These are phyloP conservation scores for Polychaeton citri DNA, from an alignment of 2,329 filamentous ascomycete genomes.

Conservation along the genomic window DNA sequence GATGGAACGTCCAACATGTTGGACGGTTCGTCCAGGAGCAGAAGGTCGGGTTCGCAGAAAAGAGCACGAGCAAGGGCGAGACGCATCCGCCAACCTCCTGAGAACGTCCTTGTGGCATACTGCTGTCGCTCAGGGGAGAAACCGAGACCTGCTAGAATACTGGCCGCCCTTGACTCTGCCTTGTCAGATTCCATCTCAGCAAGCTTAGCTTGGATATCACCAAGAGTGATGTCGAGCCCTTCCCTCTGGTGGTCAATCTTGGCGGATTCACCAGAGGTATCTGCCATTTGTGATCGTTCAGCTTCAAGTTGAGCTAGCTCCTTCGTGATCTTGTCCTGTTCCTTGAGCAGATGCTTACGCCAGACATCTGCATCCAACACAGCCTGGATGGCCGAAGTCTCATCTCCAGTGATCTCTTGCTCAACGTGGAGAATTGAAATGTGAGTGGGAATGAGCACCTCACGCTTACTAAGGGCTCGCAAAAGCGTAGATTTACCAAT, in stretches of 20 bases:
- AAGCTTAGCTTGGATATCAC: conserved; percentile 81
- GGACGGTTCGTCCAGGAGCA: conserved; percentile 96
- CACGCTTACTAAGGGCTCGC: conserved; percentile 79
- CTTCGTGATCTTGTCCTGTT: conserved; percentile 74
- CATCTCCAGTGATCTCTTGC: conserved; percentile 94
- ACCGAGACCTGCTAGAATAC: conserved; percentile 89
- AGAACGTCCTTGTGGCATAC: conserved; percentile 91
- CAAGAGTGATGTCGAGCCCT: conserved; percentile 77
- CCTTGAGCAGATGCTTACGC: conserved; percentile 84
- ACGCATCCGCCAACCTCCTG: conserved; percentile 99
- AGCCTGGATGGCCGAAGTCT: conserved; percentile 86
- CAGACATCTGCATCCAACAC: conserved; percentile 96
- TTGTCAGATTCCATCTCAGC: conserved; percentile 99
- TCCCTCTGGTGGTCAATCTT: conserved; percentile 78
- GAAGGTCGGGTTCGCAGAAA: conserved; percentile 92
- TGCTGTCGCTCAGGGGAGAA: conserved; percentile 91
- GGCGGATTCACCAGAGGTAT: conserved; percentile 80
- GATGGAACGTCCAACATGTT: conserved; percentile 99
- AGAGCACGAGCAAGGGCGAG: conserved; percentile 85
- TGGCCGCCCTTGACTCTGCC: conserved; percentile 86
- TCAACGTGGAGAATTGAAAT: conserved; percentile 99
- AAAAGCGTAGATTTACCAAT: conserved; percentile 79
- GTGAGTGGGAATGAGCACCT: conserved; percentile 86
- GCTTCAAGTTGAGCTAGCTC: conserved; percentile 65
- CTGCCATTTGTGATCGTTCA: conserved; percentile 67